These are phyloP conservation scores for Sporormia fimetaria DNA, from an alignment of 495 filamentous ascomycete species.

Conservation along the genomic window DNA sequence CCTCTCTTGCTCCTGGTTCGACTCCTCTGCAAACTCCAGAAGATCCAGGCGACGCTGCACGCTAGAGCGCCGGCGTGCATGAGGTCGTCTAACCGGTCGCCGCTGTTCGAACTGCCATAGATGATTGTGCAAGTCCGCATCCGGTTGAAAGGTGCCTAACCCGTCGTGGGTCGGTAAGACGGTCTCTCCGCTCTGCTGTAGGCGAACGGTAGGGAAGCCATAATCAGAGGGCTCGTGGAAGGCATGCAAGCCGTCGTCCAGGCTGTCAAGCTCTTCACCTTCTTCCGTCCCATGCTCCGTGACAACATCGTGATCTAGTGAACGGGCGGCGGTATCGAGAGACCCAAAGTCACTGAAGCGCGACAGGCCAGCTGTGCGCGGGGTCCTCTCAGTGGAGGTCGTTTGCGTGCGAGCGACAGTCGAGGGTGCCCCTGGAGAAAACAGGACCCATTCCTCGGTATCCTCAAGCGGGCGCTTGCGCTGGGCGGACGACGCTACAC, in stretches of 20 bases:
- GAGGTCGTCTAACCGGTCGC: slow-evolving; percentile 54
- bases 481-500: slow-evolving; percentile 24
- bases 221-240: slow-evolving; percentile 58
- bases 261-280: slow-evolving; percentile 66
- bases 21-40: slow-evolving; percentile 46
- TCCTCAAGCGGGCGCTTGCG: slow-evolving; percentile 45
- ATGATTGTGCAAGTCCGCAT: slow-evolving; percentile 53
- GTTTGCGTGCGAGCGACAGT: slow-evolving; percentile 54
- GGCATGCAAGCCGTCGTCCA: slow-evolving; percentile 79
- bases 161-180: slow-evolving; percentile 88
- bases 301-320: slow-evolving; percentile 40
- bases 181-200: slow-evolving; percentile 44
- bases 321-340: slow-evolving; percentile 50
- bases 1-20: slow-evolving; percentile 51
- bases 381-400: slow-evolving; percentile 59
- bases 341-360: slow-evolving; percentile 80
- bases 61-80: slow-evolving; percentile 42
- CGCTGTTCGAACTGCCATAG: slow-evolving; percentile 76
- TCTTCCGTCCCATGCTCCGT: slow-evolving; percentile 39
- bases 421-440: slow-evolving; percentile 62
- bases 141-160: slow-evolving; percentile 64
- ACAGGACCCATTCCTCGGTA: slow-evolving; percentile 90
- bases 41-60: slow-evolving; percentile 56
- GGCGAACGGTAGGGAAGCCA: slow-evolving; percentile 36
- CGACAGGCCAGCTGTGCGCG: slow-evolving; percentile 60